A percentile compares a stretch with the other conserved stretches of the same genome.
Evolutionary conservation across 176 grass and related monocot species (phyloP).

Genomic region (Eleusine coracana): DNA sequence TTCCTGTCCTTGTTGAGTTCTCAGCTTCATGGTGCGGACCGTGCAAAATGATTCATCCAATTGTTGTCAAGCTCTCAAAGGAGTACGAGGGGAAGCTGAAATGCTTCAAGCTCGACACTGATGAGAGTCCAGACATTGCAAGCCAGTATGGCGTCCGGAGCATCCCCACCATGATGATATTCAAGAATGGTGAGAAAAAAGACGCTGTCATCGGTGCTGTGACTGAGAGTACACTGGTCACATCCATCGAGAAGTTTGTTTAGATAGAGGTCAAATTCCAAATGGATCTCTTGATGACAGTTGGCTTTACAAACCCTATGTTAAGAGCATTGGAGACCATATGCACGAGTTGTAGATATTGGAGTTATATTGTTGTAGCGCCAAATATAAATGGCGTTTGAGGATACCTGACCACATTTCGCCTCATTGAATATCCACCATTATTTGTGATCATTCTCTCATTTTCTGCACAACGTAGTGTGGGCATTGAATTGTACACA

Average conservation of each 20-base stretch:
- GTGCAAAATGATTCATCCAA: constrained; percentile 80
- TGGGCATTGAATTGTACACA: background rate
- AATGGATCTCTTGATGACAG: background rate
- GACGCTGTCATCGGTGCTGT: constrained; percentile 80
- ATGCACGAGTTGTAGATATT: constrained; percentile 27
- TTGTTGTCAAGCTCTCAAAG: constrained; percentile 75
- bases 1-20: constrained; percentile 80
- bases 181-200: constrained; percentile 87
- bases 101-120: constrained; percentile 83
- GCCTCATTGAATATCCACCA: background rate
- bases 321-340: constrained; percentile 3
- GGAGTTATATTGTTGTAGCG: background rate
- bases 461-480: background rate
- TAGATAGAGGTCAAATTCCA: constrained; percentile 29
- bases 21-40: constrained; percentile 95
- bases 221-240: constrained; percentile 60
- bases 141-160: constrained; percentile 69
- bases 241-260: constrained; percentile 62
- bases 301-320: background rate
- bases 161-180: constrained; percentile 83
- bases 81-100: constrained; percentile 83
- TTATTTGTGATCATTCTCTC: background rate
- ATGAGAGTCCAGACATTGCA: constrained; percentile 69
- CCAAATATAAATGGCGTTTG: constrained; percentile 22
- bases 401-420: constrained; percentile 14